phyloP scores from a whole-genome alignment of 78 protist genomes.

The Dictyostelium purpureum region DNA sequence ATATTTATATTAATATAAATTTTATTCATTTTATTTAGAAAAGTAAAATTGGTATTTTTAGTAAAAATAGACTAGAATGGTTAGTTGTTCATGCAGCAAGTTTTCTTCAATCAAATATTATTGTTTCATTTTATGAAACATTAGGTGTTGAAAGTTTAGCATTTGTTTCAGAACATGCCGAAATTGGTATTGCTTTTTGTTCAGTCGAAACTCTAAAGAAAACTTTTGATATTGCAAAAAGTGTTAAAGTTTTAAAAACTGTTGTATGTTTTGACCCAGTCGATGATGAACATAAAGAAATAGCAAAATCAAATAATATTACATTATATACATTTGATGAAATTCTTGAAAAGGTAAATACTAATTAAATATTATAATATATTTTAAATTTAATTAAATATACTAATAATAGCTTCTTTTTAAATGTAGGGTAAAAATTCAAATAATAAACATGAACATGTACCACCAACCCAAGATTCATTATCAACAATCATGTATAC shows the following conservation, averaged over 20 bases:
- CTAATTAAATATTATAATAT: background rate
- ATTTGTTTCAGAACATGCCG: constrained; percentile 80
- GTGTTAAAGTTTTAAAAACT: constrained; percentile 8
- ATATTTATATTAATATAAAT: background rate
- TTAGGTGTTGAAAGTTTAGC: constrained; percentile 59
- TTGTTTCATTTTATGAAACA: constrained; percentile 55
- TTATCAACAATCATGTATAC: constrained; percentile 92
- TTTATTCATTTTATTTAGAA: constrained; percentile 2
- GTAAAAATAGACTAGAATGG: constrained; percentile 82
- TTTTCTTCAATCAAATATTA: constrained; percentile 14
- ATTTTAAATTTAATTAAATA: background rate
- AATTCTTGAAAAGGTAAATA: background rate
- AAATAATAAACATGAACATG: background rate
- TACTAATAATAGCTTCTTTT: background rate
- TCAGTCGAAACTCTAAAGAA: constrained; percentile 16
- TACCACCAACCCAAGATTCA: constrained; percentile 63
- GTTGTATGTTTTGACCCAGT: constrained; percentile 54
- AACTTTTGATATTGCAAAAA: background rate
- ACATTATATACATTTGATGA: background rate
- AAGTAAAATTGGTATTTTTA: constrained; percentile 76
- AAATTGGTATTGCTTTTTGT: constrained; percentile 56
- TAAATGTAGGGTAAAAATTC: background rate
- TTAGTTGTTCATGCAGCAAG: constrained; percentile 57
- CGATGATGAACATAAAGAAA: background rate
- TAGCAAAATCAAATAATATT: background rate